Evolutionary conservation across 2,329 filamentous ascomycete species (phyloP).

Genomic region (Metarhizium guizhouense): DNA sequence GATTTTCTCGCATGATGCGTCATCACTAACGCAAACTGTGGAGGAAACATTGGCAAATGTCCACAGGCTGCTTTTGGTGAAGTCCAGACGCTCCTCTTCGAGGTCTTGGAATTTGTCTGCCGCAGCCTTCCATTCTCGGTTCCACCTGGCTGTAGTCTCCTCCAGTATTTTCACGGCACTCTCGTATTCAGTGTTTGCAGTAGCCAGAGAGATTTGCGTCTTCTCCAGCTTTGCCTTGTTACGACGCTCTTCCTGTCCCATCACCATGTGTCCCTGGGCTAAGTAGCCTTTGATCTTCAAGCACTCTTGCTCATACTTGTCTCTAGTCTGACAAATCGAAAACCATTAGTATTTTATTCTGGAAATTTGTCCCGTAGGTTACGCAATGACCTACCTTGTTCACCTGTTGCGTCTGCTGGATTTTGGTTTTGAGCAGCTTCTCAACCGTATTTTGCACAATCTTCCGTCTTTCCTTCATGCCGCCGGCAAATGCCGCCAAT

Average conservation of each 20-base stretch:
- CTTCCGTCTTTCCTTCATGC: constrained; percentile 93
- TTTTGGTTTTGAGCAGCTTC: constrained; percentile 86
- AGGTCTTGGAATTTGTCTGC: constrained; percentile 99
- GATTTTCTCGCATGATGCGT: constrained; percentile 93
- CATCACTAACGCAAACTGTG: constrained; percentile 95
- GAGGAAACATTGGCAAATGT: constrained; percentile 96
- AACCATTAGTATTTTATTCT: not conserved
- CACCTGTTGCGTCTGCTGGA: constrained; percentile 79
- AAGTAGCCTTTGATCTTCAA: constrained; percentile 97
- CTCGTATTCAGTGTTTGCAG: constrained; percentile 89
- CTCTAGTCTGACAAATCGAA: constrained; percentile 53
- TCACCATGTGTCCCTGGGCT: constrained; percentile 98
- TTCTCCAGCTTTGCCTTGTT: constrained; percentile 99
- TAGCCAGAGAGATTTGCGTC: constrained; percentile 89
- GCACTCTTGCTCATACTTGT: constrained; percentile 95
- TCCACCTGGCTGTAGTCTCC: constrained; percentile 93
- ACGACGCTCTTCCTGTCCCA: constrained; percentile 97
- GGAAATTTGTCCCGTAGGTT: not conserved
- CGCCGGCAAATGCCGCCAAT: constrained; percentile 80
- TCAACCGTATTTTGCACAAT: constrained; percentile 93
- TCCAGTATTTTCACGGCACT: constrained; percentile 85
- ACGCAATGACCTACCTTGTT: constrained; percentile 61
- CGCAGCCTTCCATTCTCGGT: constrained; percentile 94
- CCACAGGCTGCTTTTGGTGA: constrained; percentile 96
- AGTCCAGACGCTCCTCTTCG: constrained; percentile 93